phyloP scores from a whole-genome alignment of 164 flowering plant species.

The Liriodendron chinense region DNA sequence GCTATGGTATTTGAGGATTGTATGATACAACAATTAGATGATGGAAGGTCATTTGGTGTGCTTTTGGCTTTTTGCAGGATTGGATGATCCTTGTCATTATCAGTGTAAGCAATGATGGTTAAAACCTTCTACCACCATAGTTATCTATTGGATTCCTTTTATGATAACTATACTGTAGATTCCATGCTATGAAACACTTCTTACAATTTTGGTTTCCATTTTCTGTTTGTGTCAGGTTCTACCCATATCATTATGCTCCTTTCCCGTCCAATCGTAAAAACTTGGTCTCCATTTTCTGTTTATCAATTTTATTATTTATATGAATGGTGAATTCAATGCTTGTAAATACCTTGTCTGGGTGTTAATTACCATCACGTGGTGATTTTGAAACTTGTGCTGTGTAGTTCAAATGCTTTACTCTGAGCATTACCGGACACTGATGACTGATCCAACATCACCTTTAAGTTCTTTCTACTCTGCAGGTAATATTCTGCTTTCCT shows the following conservation, averaged over 20 bases:
- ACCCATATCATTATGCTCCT: slow-evolving; percentile 97
- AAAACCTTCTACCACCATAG: not conserved
- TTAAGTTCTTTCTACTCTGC: slow-evolving; percentile 70
- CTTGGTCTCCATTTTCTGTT: slow-evolving; percentile 22
- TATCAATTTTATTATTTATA: not conserved
- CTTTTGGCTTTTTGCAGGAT: no score
- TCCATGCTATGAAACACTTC: no score
- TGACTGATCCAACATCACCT: slow-evolving; percentile 85
- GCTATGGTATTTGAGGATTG: no score
- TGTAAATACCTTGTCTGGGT: not conserved
- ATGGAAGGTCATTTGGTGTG: no score
- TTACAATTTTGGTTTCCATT: slow-evolving; percentile 2
- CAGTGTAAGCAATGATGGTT: no score
- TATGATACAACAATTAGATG: no score
- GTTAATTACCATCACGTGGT: not conserved
- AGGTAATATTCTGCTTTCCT: no score
- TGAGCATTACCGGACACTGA: slow-evolving; percentile 62
- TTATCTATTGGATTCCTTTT: not conserved
- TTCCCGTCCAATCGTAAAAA: slow-evolving; percentile 93
- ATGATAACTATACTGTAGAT: no score
- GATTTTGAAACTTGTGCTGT: slow-evolving; percentile 11
- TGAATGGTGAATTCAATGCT: no score
- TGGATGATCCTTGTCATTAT: no score
- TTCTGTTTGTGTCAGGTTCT: slow-evolving; percentile 60
- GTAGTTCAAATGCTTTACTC: slow-evolving; percentile 87